phyloP scores from a whole-genome alignment of 1,139 yeast species.

The Taphrina communis region DNA sequence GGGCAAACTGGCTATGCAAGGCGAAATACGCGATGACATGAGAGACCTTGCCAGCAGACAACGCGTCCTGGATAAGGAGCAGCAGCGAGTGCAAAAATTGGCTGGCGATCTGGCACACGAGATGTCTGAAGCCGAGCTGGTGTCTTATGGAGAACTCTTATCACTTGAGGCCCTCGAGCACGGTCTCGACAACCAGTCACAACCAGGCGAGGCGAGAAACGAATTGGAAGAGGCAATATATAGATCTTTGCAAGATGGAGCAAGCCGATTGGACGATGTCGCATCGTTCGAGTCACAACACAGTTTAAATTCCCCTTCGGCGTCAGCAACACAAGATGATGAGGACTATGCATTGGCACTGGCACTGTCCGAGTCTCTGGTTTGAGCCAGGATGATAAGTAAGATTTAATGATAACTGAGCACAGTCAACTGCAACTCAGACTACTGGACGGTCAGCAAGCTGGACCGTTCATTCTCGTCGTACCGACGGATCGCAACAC shows the following conservation, averaged over 20 bases:
- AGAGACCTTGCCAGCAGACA: constrained; percentile 4
- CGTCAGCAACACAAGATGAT: not conserved
- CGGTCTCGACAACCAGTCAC: not conserved
- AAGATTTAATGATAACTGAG: too few relatives aligned
- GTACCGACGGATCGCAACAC: too few relatives aligned
- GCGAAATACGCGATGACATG: constrained; percentile 21
- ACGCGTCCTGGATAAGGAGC: not conserved
- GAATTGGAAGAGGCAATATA: constrained; percentile 15
- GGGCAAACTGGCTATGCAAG: constrained; percentile 12
- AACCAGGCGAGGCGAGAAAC: not conserved
- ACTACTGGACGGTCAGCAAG: too few relatives aligned
- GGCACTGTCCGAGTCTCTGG: constrained; percentile 17
- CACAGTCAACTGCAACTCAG: too few relatives aligned
- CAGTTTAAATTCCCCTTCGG: not conserved
- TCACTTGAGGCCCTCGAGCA: constrained; percentile 15
- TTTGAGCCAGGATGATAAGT: not conserved
- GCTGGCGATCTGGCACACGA: constrained; percentile 24
- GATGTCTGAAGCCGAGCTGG: constrained; percentile 23
- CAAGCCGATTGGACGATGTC: not conserved
- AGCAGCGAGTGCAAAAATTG: constrained; percentile 1
- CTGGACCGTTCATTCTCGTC: too few relatives aligned
- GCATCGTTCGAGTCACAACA: not conserved
- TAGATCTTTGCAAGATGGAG: constrained; percentile 8
- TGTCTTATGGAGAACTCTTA: constrained; percentile 18
- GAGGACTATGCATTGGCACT: constrained; percentile 14